Conservation (phyloP, 768 basidiomycete genomes). For the Coprinopsis marcescibilis region DNA sequence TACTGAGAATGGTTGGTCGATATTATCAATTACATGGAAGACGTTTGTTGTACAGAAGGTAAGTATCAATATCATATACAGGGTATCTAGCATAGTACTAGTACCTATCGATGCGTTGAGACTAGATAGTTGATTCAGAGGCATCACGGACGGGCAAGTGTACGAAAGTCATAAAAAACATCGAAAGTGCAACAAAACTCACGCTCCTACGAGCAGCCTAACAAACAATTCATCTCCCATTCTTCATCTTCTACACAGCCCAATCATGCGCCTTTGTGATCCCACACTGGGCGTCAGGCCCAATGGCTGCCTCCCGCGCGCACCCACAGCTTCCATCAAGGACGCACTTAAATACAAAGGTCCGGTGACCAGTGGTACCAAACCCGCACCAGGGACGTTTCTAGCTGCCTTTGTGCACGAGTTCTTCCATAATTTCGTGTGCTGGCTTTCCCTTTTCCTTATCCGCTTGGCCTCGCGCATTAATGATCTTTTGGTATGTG, state of each 20-base stretch:
- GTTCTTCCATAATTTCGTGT: neutral
- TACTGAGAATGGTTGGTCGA: too few relatives aligned
- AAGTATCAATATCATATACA: too few relatives aligned
- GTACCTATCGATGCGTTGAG: too few relatives aligned
- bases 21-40: too few relatives aligned
- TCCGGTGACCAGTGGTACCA: constrained; percentile 1
- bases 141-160: too few relatives aligned
- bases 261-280: constrained; percentile 2
- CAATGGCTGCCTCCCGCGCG: neutral
- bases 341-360: neutral
- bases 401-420: neutral
- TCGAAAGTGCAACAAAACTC: too few relatives aligned
- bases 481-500: neutral
- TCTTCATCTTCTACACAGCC: constrained; percentile 1
- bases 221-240: too few relatives aligned
- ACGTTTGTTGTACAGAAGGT: too few relatives aligned
- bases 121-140: too few relatives aligned
- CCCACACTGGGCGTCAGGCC: neutral
- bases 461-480: neutral
- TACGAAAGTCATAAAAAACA: too few relatives aligned
- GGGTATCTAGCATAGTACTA: too few relatives aligned
- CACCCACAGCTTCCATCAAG: constrained; percentile 1
- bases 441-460: neutral
- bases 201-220: too few relatives aligned
- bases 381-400: neutral